Percentiles rank a stretch among this genome's conserved stretches.
phyloP scores from a whole-genome alignment of 2,329 filamentous ascomycete genomes.

The Colletotrichum sp. region DNA sequence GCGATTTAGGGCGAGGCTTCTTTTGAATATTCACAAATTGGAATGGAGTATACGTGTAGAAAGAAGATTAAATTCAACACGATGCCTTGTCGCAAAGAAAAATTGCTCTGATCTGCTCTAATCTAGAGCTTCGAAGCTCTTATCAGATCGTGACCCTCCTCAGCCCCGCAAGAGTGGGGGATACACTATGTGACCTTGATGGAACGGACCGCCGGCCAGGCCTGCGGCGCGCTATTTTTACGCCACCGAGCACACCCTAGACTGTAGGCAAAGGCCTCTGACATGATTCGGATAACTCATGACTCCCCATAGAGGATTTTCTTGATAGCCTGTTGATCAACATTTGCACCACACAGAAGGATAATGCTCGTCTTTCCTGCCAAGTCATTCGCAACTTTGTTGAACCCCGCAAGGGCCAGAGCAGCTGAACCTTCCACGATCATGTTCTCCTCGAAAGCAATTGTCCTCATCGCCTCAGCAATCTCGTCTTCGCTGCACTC shows the following conservation, averaged over 20 bases:
- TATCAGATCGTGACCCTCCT: not conserved
- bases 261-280: not conserved
- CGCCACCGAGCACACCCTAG: not conserved
- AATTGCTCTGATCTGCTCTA: not conserved
- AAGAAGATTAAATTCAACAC: not conserved
- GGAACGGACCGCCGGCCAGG: not conserved
- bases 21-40: accelerated
- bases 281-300: not conserved
- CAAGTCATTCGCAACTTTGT: conserved; percentile 12
- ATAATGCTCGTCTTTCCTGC: conserved; percentile 22
- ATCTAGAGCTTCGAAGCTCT: not conserved
- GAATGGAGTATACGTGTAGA: not conserved
- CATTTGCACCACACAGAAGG: conserved; percentile 24
- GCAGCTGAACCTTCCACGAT: conserved; percentile 27
- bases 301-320: not conserved
- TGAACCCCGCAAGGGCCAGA: conserved; percentile 25
- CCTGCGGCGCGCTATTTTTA: not conserved
- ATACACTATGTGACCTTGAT: not conserved
- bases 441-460: conserved; percentile 28
- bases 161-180: not conserved
- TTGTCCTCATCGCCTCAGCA: conserved; percentile 6
- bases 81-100: not conserved
- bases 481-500: conserved; percentile 25
- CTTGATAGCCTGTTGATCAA: not conserved
- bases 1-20: accelerated